Conservation (phyloP, 2,329 filamentous ascomycete species). For the Bipolaris cookei region DNA sequence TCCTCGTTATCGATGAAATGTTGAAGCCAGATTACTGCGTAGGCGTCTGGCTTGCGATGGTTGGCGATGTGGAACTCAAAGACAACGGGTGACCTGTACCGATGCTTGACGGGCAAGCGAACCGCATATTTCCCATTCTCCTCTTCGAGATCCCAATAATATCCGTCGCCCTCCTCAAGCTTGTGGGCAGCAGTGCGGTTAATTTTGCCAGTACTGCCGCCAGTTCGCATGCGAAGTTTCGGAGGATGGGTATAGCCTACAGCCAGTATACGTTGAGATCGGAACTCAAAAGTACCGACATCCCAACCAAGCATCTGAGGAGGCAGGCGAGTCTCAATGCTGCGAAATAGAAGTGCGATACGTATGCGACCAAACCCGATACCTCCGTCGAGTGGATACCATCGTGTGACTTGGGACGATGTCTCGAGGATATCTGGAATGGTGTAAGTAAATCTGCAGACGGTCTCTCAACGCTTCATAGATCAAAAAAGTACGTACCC, state of each 20-base stretch:
- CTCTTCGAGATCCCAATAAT: constrained; percentile 64
- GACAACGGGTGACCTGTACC: constrained; percentile 87
- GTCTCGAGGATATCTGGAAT: constrained; percentile 77
- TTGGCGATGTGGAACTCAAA: constrained; percentile 79
- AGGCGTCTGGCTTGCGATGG: constrained; percentile 74
- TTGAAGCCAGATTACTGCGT: constrained; percentile 84
- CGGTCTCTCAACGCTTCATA: background rate
- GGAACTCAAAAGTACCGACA: constrained; percentile 91
- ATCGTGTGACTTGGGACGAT: constrained; percentile 83
- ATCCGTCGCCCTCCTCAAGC: constrained; percentile 64
- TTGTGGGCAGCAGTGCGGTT: constrained; percentile 67
- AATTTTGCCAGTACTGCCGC: constrained; percentile 78
- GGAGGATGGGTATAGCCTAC: constrained; percentile 65
- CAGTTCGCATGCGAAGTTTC: constrained; percentile 80
- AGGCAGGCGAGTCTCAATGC: constrained; percentile 84
- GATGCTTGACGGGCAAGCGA: constrained; percentile 84
- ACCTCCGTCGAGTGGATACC: constrained; percentile 96
- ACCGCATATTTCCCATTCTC: constrained; percentile 61
- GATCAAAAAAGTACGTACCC: background rate
- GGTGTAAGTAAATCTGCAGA: background rate
- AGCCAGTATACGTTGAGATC: constrained; percentile 71
- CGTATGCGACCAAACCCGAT: constrained; percentile 87
- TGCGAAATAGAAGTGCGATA: constrained; percentile 88
- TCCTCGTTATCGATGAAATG: constrained; percentile 83
- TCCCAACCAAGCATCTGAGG: constrained; percentile 89